Percentiles rank a stretch among this genome's conserved stretches.
Conservation (phyloP, 2,329 filamentous ascomycete genomes). For the Salinomyces thailandicus region DNA sequence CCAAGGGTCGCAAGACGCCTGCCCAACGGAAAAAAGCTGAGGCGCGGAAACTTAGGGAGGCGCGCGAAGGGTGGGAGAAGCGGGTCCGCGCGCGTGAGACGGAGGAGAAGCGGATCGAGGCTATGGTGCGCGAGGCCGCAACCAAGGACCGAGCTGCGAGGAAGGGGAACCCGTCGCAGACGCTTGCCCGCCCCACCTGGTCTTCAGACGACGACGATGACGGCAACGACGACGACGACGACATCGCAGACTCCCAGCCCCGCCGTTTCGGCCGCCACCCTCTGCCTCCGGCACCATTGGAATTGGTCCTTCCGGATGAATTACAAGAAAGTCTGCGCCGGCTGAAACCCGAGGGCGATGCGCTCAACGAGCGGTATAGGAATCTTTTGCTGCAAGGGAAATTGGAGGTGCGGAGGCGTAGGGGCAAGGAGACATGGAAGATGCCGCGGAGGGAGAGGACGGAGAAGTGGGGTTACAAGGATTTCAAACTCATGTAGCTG, state of each 20-base stretch:
- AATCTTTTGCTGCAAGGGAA: constrained; percentile 82
- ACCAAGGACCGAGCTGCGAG: constrained; percentile 44
- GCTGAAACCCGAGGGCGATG: constrained; percentile 83
- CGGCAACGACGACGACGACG: constrained; percentile 2
- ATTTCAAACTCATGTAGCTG: constrained; percentile 53
- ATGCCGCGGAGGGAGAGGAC: constrained; percentile 71
- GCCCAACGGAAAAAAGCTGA: constrained; percentile 80
- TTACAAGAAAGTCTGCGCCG: constrained; percentile 40
- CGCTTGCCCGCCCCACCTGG: constrained; percentile 9
- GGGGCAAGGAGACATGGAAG: constrained; percentile 56
- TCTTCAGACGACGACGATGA: constrained; percentile 5
- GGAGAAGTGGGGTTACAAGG: constrained; percentile 98
- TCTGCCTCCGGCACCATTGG: constrained; percentile 55
- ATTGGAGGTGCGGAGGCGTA: constrained; percentile 68
- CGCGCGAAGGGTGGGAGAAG: constrained; percentile 61
- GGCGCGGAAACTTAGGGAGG: constrained; percentile 78
- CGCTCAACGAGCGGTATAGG: constrained; percentile 83
- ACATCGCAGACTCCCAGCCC: constrained; percentile 39
- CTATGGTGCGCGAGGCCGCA: constrained; percentile 54
- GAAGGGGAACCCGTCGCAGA: not conserved
- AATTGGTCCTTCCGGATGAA: constrained; percentile 41
- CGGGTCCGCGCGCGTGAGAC: constrained; percentile 62
- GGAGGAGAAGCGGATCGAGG: constrained; percentile 61
- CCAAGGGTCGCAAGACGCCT: constrained; percentile 74
- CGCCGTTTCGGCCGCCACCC: constrained; percentile 62